Evolutionary conservation across 176 grass and related monocot genomes (phyloP), one percentile per base, ranked within the genome.

Genomic region (Carex parvula): DNA sequence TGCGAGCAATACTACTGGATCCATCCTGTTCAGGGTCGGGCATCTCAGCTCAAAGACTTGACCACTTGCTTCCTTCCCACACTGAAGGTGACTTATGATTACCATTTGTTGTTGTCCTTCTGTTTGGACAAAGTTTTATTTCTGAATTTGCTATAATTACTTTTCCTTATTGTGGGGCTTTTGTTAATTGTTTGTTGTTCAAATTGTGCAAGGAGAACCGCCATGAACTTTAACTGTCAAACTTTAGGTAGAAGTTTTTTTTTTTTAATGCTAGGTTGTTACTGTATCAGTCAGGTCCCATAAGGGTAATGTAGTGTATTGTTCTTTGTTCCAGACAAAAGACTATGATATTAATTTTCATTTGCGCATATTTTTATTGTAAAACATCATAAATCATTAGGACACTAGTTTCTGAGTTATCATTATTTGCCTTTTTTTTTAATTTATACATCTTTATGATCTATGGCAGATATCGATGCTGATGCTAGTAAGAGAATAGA

Each of bases 11-110:
- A 87, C 86, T 98, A 30, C 79, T 95, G 81, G 92, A 98, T 16
- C 95, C 95, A 39, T 98, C 95, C 30, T 98, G 95, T 64, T 98
- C 95, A 91, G 95, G 95, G 67, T 98, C 95, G 86, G 92, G 95
- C 81, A 95, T 91, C 30, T 92, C 95, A 73, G 64, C 83, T 46
- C 88, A 98, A 86, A 93, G 95, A 92, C 88, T 98, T 53, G 95
- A 98, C 64, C 59, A 98, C 72, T 83, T 98, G 80, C 88, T 98
- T 66, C 95, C 95, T 79, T 95, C 95, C 44, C 87, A 95, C 62
- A 79, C 83, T 65, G 86, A 85, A 95, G 91, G 95, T 98, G 89
- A 84, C 63, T 35, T 74, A 35, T 30, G 24, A 10, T 64, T 74
- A 9, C 24, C 22, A 7, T 41, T 55, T 32, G 52, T 53, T 52